Base-by-base conservation (phyloP, 768 basidiomycete genomes). In the Hemileccinum impolitum region DNA sequence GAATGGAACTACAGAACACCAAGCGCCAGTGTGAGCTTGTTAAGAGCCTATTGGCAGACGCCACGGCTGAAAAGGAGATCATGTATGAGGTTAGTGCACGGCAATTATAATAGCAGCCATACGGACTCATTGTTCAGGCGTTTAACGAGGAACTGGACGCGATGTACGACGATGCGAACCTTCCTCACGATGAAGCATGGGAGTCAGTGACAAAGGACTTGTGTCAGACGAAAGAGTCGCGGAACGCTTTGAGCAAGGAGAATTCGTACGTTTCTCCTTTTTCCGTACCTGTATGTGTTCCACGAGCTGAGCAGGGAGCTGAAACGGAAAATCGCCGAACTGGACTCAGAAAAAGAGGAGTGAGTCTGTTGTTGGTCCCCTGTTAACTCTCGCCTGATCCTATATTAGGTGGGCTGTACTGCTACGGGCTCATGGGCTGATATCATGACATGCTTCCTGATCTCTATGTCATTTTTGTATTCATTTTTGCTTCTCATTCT, bases 141-240 rank as follows among this genome's bases (percentile, higher is more conserved):
- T 94, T 96, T 72, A 95, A 96, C 64, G 91, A 93, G 62, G 93
- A 95, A 64, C 76, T 96, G 28, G 92, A 94, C 55, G 82, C 80
- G 15, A 90, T 95, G 89, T 95, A 84, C 68, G 85, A 87, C 43
- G 90, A 94, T 50, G 81, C 80, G 23, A 80, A 86, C 51, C 78
- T 94, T 42, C 90, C 93, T 11, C 82, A 84, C 18, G 81, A 85
- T 41, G 89, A 93, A 58, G 90, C 91, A 2, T 94, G 87, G 82
- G 64, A 71, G n/a, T 85, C 85, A 1, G 77, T 95, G 75, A 77
- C 81, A 23, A 70, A 72, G 37, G 90, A 94, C 62, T 71, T 94
- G 44, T 75, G 80, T 54, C 65, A 77, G 52, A 83, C 90, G 14
- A 95, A 93, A 67, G 84, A 87, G 59, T 68, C 76, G 14, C 77